Evolutionary conservation across 1,139 yeast genomes (phyloP).

Genomic region (Suhomyces bolitotheri): DNA sequence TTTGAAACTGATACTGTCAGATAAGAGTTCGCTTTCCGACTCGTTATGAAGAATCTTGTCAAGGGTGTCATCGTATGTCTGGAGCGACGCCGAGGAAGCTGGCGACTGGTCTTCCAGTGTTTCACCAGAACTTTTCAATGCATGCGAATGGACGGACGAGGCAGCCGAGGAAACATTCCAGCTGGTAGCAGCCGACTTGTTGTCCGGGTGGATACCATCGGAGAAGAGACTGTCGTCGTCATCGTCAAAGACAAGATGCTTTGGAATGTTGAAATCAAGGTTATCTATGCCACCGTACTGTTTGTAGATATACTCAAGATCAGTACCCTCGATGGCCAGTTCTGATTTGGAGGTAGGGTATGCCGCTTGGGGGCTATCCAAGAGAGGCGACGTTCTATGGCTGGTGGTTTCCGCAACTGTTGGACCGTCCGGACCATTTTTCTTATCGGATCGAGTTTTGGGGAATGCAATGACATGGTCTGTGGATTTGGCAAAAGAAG

Average conservation of each 20-base stretch:
- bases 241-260: conserved; percentile 17
- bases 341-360: neutral
- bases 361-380: neutral
- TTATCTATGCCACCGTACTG: conserved; percentile 3
- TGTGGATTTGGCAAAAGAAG: neutral
- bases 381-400: neutral
- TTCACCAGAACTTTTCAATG: neutral
- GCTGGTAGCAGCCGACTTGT: conserved; percentile 2
- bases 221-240: conserved; percentile 29
- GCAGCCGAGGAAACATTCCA: conserved; percentile 8
- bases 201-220: conserved; percentile 7
- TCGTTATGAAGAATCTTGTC: conserved; percentile 6
- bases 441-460: neutral
- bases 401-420: neutral
- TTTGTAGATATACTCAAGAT: conserved; percentile 8
- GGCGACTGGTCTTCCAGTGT: conserved; percentile 1
- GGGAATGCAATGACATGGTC: conserved; percentile 7
- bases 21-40: conserved; percentile 3
- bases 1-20: conserved; percentile 10
- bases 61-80: neutral
- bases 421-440: too few relatives aligned
- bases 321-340: conserved; percentile 1
- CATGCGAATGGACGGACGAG: conserved; percentile 1
- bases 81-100: conserved; percentile 6
- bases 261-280: conserved; percentile 12